Base-by-base conservation (phyloP, 1,284 basidiomycete species). In the Malassezia pachydermatis region DNA sequence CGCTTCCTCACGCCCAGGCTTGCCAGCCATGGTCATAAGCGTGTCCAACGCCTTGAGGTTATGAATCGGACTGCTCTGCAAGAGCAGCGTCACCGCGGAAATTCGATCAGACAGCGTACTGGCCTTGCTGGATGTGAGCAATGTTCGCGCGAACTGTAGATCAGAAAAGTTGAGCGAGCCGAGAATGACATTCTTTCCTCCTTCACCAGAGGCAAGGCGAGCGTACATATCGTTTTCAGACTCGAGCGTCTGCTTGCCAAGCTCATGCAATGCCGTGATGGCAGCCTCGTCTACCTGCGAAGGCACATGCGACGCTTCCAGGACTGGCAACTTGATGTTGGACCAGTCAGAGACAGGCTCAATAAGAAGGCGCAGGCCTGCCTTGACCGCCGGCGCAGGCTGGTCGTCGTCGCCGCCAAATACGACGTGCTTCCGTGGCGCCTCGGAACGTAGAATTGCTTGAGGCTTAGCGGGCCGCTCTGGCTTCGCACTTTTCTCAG, bases 21-120 rank as follows among this genome's bases (percentile, higher is more conserved):
- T 88, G 65, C 85, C 83, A 0, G 84, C 81, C 84, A 94, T 84
- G 73, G 59, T 80, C 81, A 72, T 54, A 54, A 95, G 34, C 60
- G 73, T 8, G 77, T 80, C 55, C 19, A 81, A 67, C 41, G 74
- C 69, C 28, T 65, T 53, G 39, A 67, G 79, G 58, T 92, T 92
- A 70, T 96, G 89, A 30, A 94, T 62, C 0, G 94, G 92, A 43
- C 85, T 87, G 51, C 84, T 84, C 70, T 94, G 87, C 14, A 90
- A 84, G 41, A 96, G 78, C 24, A 98, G 76, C 5, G 89, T 88
- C 43, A 98, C 76, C 0, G 94, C 94, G 50, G 87, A 88, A 1
- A 98, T 82, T 54, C 88, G 79, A 72, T 98, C 94, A 20, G 87
- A 88, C 17, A 95, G 80, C 1, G 94, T 98, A 22, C 65, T 63